Percentiles rank a stretch among this genome's conserved stretches.
phyloP scores from a whole-genome alignment of 371 early-diverging fungal species.

The Rhizopus microsporus region DNA sequence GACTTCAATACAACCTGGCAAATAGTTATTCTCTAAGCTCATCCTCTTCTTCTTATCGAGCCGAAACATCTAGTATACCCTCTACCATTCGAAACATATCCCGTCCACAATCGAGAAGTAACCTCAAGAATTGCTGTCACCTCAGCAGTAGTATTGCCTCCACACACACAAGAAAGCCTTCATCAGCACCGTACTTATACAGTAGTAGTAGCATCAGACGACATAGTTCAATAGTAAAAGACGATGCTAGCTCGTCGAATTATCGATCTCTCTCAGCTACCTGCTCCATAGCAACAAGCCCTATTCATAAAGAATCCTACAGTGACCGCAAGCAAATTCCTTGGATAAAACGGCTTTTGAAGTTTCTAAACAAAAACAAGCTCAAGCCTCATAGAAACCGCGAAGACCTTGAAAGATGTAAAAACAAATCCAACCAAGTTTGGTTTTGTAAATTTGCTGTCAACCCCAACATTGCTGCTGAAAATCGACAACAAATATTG shows the following conservation, averaged over 20 bases:
- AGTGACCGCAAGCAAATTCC: conserved; percentile 4
- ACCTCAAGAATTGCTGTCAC: conserved; percentile 3
- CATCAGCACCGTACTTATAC: too few species aligned
- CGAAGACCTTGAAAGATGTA: neutral
- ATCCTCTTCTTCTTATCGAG: conserved; percentile 6
- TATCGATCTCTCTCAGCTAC: conserved; percentile 6
- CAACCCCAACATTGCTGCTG: too few species aligned
- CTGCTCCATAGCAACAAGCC: conserved; percentile 4
- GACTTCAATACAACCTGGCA: conserved; percentile 12
- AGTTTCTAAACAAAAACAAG: conserved; percentile 14
- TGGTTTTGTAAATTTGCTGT: conserved; percentile 1
- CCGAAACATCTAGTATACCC: conserved; percentile 16
- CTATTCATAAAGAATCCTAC: neutral
- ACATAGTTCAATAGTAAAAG: neutral
- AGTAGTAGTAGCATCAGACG: neutral
- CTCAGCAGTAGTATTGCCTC: conserved; percentile 5
- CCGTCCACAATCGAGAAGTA: conserved; percentile 1
- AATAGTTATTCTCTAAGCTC: neutral
- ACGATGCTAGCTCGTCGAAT: neutral
- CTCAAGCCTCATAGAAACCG: neutral
- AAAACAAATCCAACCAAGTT: neutral
- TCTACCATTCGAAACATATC: conserved; percentile 10
- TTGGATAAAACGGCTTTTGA: conserved; percentile 20
- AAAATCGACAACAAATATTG: too few species aligned
- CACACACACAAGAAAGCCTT: neutral